Evolutionary conservation across 2,329 filamentous ascomycete species (phyloP), one percentile per base, ranked within the genome.

Genomic region (Microsporum canis): DNA sequence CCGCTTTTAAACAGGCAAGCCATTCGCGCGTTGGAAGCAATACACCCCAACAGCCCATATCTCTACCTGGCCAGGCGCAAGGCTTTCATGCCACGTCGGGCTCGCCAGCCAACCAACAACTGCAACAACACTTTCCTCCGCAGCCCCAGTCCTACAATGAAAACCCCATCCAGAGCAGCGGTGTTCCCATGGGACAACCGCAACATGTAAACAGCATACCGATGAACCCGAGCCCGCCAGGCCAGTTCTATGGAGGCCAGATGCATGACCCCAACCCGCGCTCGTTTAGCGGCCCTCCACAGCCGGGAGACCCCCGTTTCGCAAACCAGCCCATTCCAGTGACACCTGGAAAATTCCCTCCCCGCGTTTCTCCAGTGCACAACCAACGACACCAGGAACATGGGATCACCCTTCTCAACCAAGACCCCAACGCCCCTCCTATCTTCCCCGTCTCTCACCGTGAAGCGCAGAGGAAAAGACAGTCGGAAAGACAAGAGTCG

Each of bases 401-500:
- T 58, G 62, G 45, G 0, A 64, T 65, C 47, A 65, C 60, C 4
- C 45, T 63, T 29, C 62, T 64, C 56, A 62, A 63, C 34, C 56
- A 49, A 53, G 63, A 63, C 34, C 61, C 61, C n/a, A 62, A 63
- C 39, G 58, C 60, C 8, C 56, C 64, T 14, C 61, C 64, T 1
- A 33, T 64, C 27, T 65, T 65, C 47, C 64, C 64, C 17, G 57
- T 53, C 2, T 61, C 63, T 23, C 56, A 65, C 60, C 57, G 60
- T 27, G 63, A 64, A 14, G 63, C 61, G 53, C 61, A 64, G 60
- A 45, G 41, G 31, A 59, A 59, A 47, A 45, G 57, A 47, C 57
- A 59, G 57, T 31, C 38, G 8, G 38, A 59, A 29, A 38, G 55
- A 57, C 57, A 43, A 17, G 38, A 59, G 29, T 31, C 38, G n/a